Evolutionary conservation across 257 asterid species (phyloP).

Genomic region (Linaria vulgaris): DNA sequence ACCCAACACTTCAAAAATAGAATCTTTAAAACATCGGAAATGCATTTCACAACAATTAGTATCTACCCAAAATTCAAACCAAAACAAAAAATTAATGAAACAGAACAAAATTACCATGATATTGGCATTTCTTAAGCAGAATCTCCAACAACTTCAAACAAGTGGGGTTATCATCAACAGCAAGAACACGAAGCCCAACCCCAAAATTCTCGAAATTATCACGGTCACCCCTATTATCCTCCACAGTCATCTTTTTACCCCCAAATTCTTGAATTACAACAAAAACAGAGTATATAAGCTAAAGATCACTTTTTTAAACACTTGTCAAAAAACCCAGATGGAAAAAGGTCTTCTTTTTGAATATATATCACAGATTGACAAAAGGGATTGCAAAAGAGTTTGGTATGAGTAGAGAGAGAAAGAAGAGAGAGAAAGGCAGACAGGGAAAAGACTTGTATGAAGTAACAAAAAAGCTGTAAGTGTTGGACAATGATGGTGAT

Average conservation of each 20-base stretch:
- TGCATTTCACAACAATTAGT: not conserved
- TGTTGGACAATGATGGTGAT: constrained; percentile 38
- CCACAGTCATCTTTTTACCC: constrained; percentile 56
- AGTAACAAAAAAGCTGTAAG: too few relatives aligned
- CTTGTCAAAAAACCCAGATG: constrained; percentile 37
- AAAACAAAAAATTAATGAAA: constrained; percentile 5
- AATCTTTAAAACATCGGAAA: too few relatives aligned
- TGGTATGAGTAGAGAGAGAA: too few relatives aligned
- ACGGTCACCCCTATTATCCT: constrained; percentile 45
- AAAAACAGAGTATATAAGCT: too few relatives aligned
- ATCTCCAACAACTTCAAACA: constrained; percentile 71
- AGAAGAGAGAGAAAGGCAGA: too few relatives aligned
- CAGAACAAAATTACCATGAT: constrained; percentile 51
- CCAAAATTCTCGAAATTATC: constrained; percentile 57
- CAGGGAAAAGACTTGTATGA: too few relatives aligned
- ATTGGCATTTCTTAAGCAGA: constrained; percentile 74
- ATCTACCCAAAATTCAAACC: constrained; percentile 25
- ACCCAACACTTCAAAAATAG: too few relatives aligned
- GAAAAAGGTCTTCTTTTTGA: constrained; percentile 23
- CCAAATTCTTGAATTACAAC: constrained; percentile 15
- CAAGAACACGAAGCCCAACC: constrained; percentile 86
- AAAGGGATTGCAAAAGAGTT: too few relatives aligned
- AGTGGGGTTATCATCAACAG: constrained; percentile 80
- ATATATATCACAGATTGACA: constrained; percentile 23
- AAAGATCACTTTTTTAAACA: constrained; percentile 32